Conservation (phyloP, 2,329 filamentous ascomycete genomes). For the Diaporthe humulicola region DNA sequence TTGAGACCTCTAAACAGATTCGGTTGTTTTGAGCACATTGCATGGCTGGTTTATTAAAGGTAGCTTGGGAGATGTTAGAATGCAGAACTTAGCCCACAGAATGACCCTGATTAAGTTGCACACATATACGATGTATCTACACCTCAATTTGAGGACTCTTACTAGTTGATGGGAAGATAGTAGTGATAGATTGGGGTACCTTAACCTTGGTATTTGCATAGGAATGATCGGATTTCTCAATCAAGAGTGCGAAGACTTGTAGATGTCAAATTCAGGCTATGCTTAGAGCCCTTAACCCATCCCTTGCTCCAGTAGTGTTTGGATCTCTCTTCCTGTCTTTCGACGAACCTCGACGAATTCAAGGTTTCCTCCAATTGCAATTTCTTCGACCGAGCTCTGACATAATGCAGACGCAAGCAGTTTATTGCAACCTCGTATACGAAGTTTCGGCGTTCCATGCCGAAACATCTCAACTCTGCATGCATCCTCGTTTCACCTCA, state of each 20-base stretch:
- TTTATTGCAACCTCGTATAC: neutral
- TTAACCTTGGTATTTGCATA: neutral
- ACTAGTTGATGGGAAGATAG: neutral
- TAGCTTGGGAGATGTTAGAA: neutral
- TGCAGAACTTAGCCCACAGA: neutral
- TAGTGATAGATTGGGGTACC: neutral
- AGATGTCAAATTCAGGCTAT: neutral
- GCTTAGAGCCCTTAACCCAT: neutral
- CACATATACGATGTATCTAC: neutral
- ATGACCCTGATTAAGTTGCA: neutral
- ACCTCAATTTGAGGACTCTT: too few species aligned
- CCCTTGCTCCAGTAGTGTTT: neutral
- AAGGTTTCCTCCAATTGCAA: neutral
- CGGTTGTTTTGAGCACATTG: neutral
- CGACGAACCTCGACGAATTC: neutral
- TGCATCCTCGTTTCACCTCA: constrained; percentile 1
- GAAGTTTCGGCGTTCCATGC: neutral
- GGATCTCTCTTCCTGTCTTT: too few species aligned
- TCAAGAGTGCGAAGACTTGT: neutral
- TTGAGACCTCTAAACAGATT: neutral
- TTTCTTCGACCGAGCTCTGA: neutral
- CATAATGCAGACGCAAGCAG: too few species aligned
- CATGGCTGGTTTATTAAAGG: neutral
- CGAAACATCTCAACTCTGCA: constrained; percentile 1
- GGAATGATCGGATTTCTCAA: too few species aligned